A percentile compares a stretch with the other conserved stretches of the same genome.
phyloP scores from a whole-genome alignment of 2,329 filamentous ascomycete species.

The Ascochyta pisi region DNA sequence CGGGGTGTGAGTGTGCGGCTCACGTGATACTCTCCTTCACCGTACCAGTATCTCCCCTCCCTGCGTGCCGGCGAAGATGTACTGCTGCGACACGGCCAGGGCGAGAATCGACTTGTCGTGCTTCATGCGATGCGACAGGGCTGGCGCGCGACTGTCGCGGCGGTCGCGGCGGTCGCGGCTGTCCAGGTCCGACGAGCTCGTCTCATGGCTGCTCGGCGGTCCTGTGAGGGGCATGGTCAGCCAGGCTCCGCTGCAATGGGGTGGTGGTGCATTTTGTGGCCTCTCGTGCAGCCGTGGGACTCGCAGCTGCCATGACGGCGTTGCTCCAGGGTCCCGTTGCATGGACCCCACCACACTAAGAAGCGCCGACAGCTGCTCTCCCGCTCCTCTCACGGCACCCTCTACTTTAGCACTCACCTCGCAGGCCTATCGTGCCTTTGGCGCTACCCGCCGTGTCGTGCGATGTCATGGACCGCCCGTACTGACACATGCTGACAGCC shows the following conservation, averaged over 20 bases:
- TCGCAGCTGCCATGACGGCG: constrained; percentile 31
- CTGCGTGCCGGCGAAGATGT: constrained; percentile 91
- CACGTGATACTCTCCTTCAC: constrained; percentile 3
- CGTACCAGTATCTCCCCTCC: constrained; percentile 82
- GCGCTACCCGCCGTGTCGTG: constrained; percentile 24
- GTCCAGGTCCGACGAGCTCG: constrained; percentile 21
- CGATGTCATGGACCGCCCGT: constrained; percentile 37
- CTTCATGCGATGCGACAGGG: constrained; percentile 74
- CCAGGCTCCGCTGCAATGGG: constrained; percentile 14
- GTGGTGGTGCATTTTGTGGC: constrained; percentile 23
- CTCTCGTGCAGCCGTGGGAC: constrained; percentile 8
- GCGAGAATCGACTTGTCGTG: constrained; percentile 83
- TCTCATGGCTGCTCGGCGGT: constrained; percentile 31
- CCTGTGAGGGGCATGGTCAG: constrained; percentile 41
- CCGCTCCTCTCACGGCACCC: background rate
- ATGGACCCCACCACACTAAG: constrained; percentile 15
- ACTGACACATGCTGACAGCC: constrained; percentile 37
- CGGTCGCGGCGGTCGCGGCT: background rate
- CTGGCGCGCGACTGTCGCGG: constrained; percentile 53
- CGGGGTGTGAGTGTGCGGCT: constrained; percentile 43
- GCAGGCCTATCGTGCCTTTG: constrained; percentile 12
- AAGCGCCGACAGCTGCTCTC: constrained; percentile 3
- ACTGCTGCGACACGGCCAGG: constrained; percentile 78
- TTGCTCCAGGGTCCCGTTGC: constrained; percentile 23
- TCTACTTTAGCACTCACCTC: constrained; percentile 22